Evolutionary conservation across 768 basidiomycete species (phyloP).

Genomic region (Ramaria rubella): DNA sequence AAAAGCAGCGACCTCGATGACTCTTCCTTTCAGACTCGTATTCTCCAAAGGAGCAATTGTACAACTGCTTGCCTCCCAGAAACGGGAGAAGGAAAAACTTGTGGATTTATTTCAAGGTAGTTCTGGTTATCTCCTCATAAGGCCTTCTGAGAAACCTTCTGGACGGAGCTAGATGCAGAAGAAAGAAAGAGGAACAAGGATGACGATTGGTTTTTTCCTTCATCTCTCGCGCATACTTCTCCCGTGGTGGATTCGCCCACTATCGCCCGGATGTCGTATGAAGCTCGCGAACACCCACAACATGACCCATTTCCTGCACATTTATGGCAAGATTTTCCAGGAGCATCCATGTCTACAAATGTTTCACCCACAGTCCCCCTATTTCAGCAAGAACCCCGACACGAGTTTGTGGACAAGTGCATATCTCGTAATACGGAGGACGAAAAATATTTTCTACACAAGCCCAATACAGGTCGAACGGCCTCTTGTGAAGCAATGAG

Average conservation of each 20-base stretch:
- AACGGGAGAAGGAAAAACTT: not conserved
- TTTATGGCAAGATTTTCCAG: no score
- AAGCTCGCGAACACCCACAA: no score
- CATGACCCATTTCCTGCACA: no score
- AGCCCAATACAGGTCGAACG: no score
- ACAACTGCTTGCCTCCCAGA: not conserved
- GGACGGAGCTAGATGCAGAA: not conserved
- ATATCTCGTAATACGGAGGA: no score
- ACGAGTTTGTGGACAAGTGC: no score
- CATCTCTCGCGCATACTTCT: not conserved
- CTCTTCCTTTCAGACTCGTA: not conserved
- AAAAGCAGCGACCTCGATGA: not conserved
- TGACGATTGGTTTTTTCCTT: not conserved
- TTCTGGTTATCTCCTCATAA: not conserved
- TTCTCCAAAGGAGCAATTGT: not conserved
- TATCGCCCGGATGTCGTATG: no score
- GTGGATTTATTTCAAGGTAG: slow-evolving; percentile 3
- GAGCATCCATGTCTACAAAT: no score
- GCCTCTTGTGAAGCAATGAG: no score
- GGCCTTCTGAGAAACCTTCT: not conserved
- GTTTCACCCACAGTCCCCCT: no score
- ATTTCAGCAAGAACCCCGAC: no score
- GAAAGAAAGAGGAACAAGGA: not conserved
- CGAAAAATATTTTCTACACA: no score
- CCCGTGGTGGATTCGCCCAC: not conserved